phyloP scores from a whole-genome alignment of 1,139 yeast species.

The Saccharomycopsis hybrid region DNA sequence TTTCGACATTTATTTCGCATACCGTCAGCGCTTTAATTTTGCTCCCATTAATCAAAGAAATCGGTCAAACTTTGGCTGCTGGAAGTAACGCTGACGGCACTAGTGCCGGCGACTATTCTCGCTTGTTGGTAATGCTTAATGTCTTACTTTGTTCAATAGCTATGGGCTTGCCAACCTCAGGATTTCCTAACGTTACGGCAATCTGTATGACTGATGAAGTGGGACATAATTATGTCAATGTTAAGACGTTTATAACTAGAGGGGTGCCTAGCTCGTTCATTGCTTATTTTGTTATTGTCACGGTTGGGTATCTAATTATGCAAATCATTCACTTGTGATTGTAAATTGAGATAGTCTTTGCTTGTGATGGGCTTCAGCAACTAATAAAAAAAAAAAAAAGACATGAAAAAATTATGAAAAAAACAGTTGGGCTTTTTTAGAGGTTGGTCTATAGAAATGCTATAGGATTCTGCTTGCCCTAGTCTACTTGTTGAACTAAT shows the following conservation, averaged over 20 bases:
- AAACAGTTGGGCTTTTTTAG: too few species aligned
- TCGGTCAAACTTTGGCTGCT: constrained; percentile 51
- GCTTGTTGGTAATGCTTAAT: constrained; percentile 59
- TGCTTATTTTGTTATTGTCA: constrained; percentile 49
- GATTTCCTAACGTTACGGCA: constrained; percentile 77
- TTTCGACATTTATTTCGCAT: constrained; percentile 72
- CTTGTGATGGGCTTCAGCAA: too few species aligned
- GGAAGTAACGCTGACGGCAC: constrained; percentile 24
- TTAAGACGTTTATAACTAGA: constrained; percentile 57
- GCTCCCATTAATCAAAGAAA: constrained; percentile 62
- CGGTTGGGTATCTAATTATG: constrained; percentile 67
- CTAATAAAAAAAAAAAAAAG: too few species aligned
- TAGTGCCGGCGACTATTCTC: constrained; percentile 41
- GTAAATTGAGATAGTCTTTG: too few species aligned
- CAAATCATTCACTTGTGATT: constrained; percentile 22
- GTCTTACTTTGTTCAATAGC: constrained; percentile 67
- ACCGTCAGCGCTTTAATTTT: constrained; percentile 73
- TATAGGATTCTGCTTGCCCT: too few species aligned
- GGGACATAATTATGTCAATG: constrained; percentile 62
- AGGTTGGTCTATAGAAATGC: too few species aligned
- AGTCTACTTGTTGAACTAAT: too few species aligned
- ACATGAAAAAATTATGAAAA: too few species aligned
- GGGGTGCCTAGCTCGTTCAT: constrained; percentile 64
- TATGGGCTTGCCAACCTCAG: constrained; percentile 73
- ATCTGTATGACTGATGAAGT: constrained; percentile 69